Evolutionary conservation across 345 rosid genomes (phyloP), one percentile per base, ranked within the genome.

Genomic region (Bruguiera gymnorhiza): DNA sequence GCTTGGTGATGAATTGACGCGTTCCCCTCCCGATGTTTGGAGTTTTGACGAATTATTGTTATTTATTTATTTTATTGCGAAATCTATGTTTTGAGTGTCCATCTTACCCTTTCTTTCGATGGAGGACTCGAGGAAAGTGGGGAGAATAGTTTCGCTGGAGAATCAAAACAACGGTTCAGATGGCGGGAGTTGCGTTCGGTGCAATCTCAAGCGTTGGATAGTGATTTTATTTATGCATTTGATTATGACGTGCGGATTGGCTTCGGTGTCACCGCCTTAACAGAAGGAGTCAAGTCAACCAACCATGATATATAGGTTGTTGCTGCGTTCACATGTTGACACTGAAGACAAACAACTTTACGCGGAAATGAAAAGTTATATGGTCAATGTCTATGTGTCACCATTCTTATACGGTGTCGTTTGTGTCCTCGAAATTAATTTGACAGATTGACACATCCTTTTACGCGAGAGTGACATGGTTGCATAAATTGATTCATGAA

Each of bases 241-340:
- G 21, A 43, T 43, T 15, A 2, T n/a, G 10, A 24, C 16, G 13
- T 1, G 46, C 1, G 39, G 10, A 6, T n/a, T 60, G 27, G 6
- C 21, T 46, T 37, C 71, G 30, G 13, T n/a, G 57, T 68, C 84
- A 80, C 76, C 84, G 79, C 79, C 81, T 60, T 69, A 66, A 75
- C 62, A 1, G 75, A 74, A 70, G 77, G 77, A 75, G 75, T 75
- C 73, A 55, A 67, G 23, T 52, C 26, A 10, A 46, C 7, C 18
- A 26, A 19, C 8, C n/a, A 34, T 16, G 18, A 36, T 50, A 4
- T 50, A 4, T 5, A 34, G 37, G 24, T 24, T 24, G 2, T 50
- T 29, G 68, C 26, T 29, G 68, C 37, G 21, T 63, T 63, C 67
- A 46, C 54, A 46, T 43, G 34, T 16, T 63, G 54, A 39, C n/a